Evolutionary conservation across 108 stramenopile genomes (phyloP).

Genomic region (Fragilaria radians): DNA sequence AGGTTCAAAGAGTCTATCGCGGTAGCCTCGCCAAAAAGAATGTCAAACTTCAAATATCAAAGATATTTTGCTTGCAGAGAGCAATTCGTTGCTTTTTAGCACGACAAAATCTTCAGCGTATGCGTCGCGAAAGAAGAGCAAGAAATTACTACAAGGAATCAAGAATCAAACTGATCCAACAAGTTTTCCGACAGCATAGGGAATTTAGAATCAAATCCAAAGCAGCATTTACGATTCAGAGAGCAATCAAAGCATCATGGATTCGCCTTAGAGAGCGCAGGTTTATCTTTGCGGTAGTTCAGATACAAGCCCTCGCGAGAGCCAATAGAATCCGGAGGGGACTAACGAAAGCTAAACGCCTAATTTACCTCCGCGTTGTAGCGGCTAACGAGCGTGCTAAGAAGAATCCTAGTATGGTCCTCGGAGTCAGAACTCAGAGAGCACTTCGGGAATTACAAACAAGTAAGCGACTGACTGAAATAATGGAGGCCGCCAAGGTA

Average conservation of each 20-base stretch:
- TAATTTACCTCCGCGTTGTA: constrained; percentile 17
- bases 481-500: constrained; percentile 58
- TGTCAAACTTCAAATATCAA: constrained; percentile 20
- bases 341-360: constrained; percentile 10
- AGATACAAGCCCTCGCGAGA: constrained; percentile 27
- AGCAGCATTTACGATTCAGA: constrained; percentile 16
- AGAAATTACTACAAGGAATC: background rate
- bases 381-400: constrained; percentile 29
- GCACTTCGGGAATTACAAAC: constrained; percentile 48
- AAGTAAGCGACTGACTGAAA: constrained; percentile 53
- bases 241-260: constrained; percentile 8
- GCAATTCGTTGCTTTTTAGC: constrained; percentile 17
- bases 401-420: constrained; percentile 23
- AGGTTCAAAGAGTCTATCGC: constrained; percentile 70
- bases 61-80: constrained; percentile 43
- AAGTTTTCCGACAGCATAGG: constrained; percentile 3
- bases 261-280: background rate
- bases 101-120: background rate
- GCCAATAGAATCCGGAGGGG: constrained; percentile 5
- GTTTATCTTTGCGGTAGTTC: constrained; percentile 5
- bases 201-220: background rate
- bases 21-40: constrained; percentile 34
- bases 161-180: constrained; percentile 16
- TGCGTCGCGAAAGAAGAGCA: background rate
- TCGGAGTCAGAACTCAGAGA: constrained; percentile 23